These are phyloP conservation scores for Debaryomyces hansenii DNA, from an alignment of 805 yeast genomes.

Conservation along the genomic window DNA sequence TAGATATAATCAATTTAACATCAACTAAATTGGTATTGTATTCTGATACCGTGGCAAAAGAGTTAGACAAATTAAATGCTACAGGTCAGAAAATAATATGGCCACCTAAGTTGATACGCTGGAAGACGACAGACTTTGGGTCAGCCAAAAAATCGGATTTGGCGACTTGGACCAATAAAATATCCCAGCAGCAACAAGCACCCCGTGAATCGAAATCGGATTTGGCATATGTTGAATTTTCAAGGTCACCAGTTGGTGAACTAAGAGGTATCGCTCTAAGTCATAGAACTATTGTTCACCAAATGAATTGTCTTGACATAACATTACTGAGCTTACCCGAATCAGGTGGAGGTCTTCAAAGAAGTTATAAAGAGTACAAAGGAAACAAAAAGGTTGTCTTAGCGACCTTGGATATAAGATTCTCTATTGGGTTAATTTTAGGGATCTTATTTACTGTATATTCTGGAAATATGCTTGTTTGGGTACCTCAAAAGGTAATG, in stretches of 20 bases:
- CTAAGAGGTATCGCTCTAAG: slow-evolving; percentile 90
- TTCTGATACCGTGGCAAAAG: slow-evolving; percentile 76
- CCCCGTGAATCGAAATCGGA: slow-evolving; percentile 35
- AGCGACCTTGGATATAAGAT: slow-evolving; percentile 43
- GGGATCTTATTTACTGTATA: slow-evolving; percentile 81
- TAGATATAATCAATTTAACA: slow-evolving; percentile 69
- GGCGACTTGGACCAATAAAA: slow-evolving; percentile 20
- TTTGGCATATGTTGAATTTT: slow-evolving; percentile 90
- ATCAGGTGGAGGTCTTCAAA: slow-evolving; percentile 53
- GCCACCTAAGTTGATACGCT: slow-evolving; percentile 73
- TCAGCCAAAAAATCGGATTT: slow-evolving; percentile 41
- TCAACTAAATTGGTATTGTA: slow-evolving; percentile 76
- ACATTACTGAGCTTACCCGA: slow-evolving; percentile 68
- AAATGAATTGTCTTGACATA: slow-evolving; percentile 73
- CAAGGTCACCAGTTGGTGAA: slow-evolving; percentile 88
- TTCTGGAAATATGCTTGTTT: slow-evolving; percentile 77
- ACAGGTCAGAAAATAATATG: slow-evolving; percentile 47
- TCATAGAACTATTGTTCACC: slow-evolving; percentile 84
- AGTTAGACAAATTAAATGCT: slow-evolving; percentile 60
- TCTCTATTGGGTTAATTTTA: slow-evolving; percentile 79
- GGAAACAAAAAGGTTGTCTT: slow-evolving; percentile 53
- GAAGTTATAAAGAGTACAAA: slow-evolving; percentile 30
- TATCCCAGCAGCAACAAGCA: slow-evolving; percentile 10
- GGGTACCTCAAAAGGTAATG: slow-evolving; percentile 75
- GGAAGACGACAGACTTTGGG: slow-evolving; percentile 91